Evolutionary conservation across 2,329 filamentous ascomycete species (phyloP).

Genomic region (Phoma sp.): DNA sequence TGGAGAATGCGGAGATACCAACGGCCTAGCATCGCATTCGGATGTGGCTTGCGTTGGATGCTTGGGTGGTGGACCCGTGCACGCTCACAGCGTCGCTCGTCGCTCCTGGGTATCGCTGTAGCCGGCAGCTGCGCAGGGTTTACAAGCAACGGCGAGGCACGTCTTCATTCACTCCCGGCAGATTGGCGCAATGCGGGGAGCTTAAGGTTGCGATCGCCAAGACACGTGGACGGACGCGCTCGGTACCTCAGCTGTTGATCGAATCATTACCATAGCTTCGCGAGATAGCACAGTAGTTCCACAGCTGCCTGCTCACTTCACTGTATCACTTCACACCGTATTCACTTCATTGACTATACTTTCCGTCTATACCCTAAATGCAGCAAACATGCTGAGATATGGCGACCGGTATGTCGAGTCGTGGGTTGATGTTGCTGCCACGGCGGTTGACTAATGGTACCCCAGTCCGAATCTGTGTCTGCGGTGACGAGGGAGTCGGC

Average conservation of each 20-base stretch:
- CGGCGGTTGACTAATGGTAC: constrained; percentile 11
- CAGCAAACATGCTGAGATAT: constrained; percentile 30
- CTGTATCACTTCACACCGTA: too few species aligned
- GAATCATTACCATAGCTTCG: constrained; percentile 15
- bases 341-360: not conserved
- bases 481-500: constrained; percentile 81
- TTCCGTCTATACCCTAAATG: too few species aligned
- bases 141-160: constrained; percentile 4
- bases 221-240: constrained; percentile 11
- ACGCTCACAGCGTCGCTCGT: not conserved
- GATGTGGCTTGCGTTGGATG: constrained; percentile 20
- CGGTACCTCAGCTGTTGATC: constrained; percentile 8
- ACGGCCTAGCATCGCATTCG: constrained; percentile 16
- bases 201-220: constrained; percentile 14
- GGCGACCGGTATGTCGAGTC: constrained; percentile 37
- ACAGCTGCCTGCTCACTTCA: too few species aligned
- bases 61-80: constrained; percentile 11
- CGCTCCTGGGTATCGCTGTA: too few species aligned
- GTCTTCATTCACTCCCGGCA: constrained; percentile 7
- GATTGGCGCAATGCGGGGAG: constrained; percentile 18
- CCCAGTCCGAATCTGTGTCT: constrained; percentile 89
- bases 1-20: constrained; percentile 22
- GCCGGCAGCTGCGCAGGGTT: too few species aligned
- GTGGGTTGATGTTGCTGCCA: constrained; percentile 4
- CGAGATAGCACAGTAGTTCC: constrained; percentile 5